These are phyloP conservation scores for Fusarium mexicanum DNA, from an alignment of 2,329 filamentous ascomycete species.

Conservation along the genomic window DNA sequence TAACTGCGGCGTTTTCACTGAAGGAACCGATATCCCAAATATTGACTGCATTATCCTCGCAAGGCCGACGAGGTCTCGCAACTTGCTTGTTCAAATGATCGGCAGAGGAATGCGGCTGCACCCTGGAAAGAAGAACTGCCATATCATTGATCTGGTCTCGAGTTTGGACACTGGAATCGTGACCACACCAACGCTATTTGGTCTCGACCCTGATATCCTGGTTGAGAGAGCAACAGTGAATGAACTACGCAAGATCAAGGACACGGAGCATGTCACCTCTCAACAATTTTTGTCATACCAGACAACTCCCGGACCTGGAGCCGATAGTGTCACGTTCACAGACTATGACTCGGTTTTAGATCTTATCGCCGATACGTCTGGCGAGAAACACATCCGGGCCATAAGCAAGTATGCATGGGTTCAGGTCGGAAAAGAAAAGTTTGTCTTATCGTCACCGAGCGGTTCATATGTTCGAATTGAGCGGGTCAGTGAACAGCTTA, in stretches of 20 bases:
- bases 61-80: constrained; percentile 89
- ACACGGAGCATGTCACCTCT: constrained; percentile 49
- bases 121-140: constrained; percentile 84
- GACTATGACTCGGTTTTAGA: constrained; percentile 95
- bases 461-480: constrained; percentile 70
- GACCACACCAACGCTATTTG: constrained; percentile 91
- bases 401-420: constrained; percentile 87
- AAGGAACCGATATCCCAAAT: constrained; percentile 97
- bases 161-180: constrained; percentile 85
- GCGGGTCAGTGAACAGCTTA: constrained; percentile 43
- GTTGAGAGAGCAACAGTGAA: constrained; percentile 72
- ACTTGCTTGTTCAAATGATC: constrained; percentile 97
- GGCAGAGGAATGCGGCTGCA: constrained; percentile 89
- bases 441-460: constrained; percentile 73
- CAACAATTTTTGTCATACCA: constrained; percentile 22
- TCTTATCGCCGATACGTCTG: constrained; percentile 82
- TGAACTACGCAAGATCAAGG: constrained; percentile 67
- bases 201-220: constrained; percentile 84
- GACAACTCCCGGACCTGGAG: constrained; percentile 17
- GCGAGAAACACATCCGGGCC: constrained; percentile 79
- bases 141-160: constrained; percentile 96
- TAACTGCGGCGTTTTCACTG: constrained; percentile 96
- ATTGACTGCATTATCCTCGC: constrained; percentile 93
- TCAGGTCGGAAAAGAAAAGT: constrained; percentile 73
- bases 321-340: constrained; percentile 75